Evolutionary conservation across 176 grass and related monocot species (phyloP).

Genomic region (maize (Zea mays)): DNA sequence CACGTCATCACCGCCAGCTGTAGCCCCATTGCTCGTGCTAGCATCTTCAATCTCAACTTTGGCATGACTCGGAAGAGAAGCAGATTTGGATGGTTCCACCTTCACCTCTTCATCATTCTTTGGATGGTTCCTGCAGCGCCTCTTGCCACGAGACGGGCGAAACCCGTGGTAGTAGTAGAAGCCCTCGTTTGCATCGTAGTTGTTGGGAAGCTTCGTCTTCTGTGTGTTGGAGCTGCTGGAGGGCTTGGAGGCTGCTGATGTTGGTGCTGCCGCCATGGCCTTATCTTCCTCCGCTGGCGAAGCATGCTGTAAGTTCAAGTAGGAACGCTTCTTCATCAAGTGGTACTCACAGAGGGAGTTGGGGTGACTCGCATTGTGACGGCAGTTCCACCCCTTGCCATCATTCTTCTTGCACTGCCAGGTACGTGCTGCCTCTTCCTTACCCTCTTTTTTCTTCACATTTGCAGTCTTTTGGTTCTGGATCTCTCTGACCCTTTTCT

Average conservation of each 20-base stretch:
- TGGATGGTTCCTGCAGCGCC: not conserved
- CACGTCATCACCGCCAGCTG: not conserved
- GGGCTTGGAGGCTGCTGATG: not conserved
- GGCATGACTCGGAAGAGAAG: not conserved
- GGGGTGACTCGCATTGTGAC: not conserved
- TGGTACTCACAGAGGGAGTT: constrained; percentile 41
- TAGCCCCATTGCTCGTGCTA: not conserved
- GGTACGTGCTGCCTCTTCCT: fast-evolving
- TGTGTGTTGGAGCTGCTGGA: not conserved
- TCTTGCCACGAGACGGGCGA: not conserved
- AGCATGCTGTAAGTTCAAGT: not conserved
- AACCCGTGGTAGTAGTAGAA: not conserved
- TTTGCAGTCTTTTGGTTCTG: not conserved
- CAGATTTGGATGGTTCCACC: not conserved
- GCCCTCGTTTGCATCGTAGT: not conserved
- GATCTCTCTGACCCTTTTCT: not conserved
- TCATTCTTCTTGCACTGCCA: constrained; percentile 46
- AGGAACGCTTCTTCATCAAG: not conserved
- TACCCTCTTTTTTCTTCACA: not conserved
- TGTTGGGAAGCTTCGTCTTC: not conserved
- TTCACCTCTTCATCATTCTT: not conserved
- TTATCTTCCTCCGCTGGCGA: too few species aligned
- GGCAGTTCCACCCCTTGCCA: constrained; percentile 36
- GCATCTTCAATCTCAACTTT: not conserved
- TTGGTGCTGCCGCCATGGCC: not conserved